Base-by-base conservation (phyloP, 1,284 basidiomycete species). In the Waitea zeae region DNA sequence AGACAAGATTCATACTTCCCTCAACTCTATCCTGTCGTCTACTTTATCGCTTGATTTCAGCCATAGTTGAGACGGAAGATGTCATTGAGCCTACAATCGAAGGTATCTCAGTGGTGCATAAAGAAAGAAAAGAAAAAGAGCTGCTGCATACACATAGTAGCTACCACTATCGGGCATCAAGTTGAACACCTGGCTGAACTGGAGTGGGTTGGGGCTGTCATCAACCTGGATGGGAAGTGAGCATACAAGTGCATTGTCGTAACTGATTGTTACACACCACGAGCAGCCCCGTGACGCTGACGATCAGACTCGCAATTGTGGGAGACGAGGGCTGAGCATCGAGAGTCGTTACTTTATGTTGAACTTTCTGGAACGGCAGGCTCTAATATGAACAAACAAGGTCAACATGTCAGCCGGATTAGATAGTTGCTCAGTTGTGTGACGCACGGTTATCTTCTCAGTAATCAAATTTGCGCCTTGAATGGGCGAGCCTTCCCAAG, bases 181-280 rank as follows among this genome's bases (percentile, higher is more conserved):
- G 44, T 92, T 88, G 73, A 97, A 98, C 39, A 78, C 62, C 57
- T 95, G 89, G 44, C 76, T 82, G 66, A 86, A 96, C 48, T 74
- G 75, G 39, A 96, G 61, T n/a, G 84, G 71, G 48, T 86, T 82
- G 38, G 56, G 38, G 44, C 64, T 67, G 46, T 80, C 83, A 42
- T 92, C 89, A 42, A 93, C 70, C 86, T 86, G 44, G 12, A 7
- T 24, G 7, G 31, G 20, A 31, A 13, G 6, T 20, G 15, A 35
- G 34, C 34, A 35, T 39, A 40, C 33, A 20, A 41, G 37, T 32
- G 9, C 24, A 9, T 7, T 26, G 30, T 41, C 31, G 34, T 35
- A 20, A 19, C 27, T 18, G 20, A 26, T 14, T 3, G 17, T 28
- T 12, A 53, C 77, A 38, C 48, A 82, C 89, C 35, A 78, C 37